These are phyloP conservation scores for Boletus vinaceobasis DNA, from an alignment of 768 basidiomycete species.

Conservation along the genomic window DNA sequence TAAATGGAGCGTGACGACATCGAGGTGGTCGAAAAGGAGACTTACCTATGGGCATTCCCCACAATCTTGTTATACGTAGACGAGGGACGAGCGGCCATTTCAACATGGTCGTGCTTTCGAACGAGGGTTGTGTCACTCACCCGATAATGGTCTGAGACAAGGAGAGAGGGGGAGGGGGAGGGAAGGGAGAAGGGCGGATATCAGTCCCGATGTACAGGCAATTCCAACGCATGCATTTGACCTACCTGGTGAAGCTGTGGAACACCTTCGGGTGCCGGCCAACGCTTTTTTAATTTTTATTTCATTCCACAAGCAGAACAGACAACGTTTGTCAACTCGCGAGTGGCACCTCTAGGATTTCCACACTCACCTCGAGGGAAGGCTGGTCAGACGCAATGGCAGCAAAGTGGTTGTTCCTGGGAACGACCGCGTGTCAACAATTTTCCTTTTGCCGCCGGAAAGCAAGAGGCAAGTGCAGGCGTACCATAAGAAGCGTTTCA, in stretches of 20 bases:
- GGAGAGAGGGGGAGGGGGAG: too few relatives aligned
- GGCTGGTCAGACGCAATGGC: conserved; percentile 69
- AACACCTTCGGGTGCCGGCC: conserved; percentile 47
- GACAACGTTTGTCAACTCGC: background rate
- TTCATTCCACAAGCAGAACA: background rate
- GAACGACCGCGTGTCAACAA: background rate
- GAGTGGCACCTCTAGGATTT: background rate
- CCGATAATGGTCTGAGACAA: conserved; percentile 50
- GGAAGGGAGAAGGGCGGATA: background rate
- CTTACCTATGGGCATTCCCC: conserved; percentile 72
- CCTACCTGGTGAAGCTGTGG: conserved; percentile 55
- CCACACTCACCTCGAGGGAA: conserved; percentile 49
- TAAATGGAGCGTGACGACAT: background rate
- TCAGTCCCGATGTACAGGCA: background rate
- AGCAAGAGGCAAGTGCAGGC: conserved; percentile 5
- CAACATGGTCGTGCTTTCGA: background rate
- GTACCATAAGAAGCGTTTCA: conserved; percentile 72
- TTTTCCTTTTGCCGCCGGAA: background rate
- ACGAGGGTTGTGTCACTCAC: conserved; percentile 34
- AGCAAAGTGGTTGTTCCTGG: conserved; percentile 71
- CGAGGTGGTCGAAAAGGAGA: background rate
- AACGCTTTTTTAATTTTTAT: conserved; percentile 36
- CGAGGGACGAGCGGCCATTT: background rate
- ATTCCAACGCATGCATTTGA: background rate
- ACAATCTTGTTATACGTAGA: conserved; percentile 38